Evolutionary conservation across 345 rosid species (phyloP).

Genomic region (Pelargonium nanum): DNA sequence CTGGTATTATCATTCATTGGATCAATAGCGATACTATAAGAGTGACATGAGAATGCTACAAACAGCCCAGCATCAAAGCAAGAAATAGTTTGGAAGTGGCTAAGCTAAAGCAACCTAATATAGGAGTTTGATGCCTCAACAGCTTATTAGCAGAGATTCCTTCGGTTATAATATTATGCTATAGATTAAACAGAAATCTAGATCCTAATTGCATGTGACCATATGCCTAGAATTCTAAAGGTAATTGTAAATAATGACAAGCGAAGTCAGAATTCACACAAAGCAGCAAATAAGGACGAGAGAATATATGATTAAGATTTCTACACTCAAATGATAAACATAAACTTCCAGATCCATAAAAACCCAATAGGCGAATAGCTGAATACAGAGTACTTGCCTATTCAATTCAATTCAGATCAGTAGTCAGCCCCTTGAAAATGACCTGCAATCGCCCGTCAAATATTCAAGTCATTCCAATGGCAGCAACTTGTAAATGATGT

Average conservation of each 20-base stretch:
- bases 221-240: background rate
- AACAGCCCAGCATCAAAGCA: too few species aligned
- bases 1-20: too few species aligned
- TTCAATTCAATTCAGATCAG: conserved; percentile 18
- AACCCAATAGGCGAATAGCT: conserved; percentile 17
- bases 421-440: conserved; percentile 19
- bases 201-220: background rate
- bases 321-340: conserved; percentile 10
- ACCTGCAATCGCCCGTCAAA: background rate
- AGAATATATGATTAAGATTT: conserved; percentile 7
- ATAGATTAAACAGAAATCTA: background rate
- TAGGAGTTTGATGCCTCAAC: too few species aligned
- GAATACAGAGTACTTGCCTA: conserved; percentile 51
- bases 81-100: background rate
- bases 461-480: conserved; percentile 9
- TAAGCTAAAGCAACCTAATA: background rate
- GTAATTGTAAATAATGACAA: background rate
- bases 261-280: conserved; percentile 7
- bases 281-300: conserved; percentile 1
- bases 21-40: too few species aligned
- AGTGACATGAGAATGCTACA: too few species aligned
- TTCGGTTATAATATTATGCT: background rate
- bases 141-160: background rate
- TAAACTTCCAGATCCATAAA: conserved; percentile 19
- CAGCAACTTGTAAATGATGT: conserved; percentile 10